A percentile compares a stretch with the other conserved stretches of the same genome.
Evolutionary conservation across 2,329 filamentous ascomycete genomes (phyloP).

Genomic region (Exophiala aquamarina): DNA sequence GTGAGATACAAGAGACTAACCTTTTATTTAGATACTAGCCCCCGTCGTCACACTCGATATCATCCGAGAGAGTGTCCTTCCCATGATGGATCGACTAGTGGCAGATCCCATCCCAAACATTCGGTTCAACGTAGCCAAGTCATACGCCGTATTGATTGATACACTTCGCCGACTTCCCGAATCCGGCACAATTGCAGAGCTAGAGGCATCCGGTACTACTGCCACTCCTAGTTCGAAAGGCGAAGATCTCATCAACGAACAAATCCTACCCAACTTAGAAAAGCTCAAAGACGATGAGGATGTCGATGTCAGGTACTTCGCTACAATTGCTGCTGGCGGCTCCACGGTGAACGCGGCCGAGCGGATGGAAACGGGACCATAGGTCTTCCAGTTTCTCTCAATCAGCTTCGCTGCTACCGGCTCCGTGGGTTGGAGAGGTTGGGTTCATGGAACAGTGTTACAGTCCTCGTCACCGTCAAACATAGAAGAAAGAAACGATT

Average conservation of each 20-base stretch:
- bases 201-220: constrained; percentile 71
- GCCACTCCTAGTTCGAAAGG: constrained; percentile 67
- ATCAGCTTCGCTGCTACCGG: background rate
- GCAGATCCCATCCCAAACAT: constrained; percentile 97
- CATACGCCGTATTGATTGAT: constrained; percentile 84
- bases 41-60: constrained; percentile 91
- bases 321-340: constrained; percentile 74
- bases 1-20: too few species aligned
- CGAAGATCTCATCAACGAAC: constrained; percentile 78
- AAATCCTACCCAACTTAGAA: constrained; percentile 84
- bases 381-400: constrained; percentile 6
- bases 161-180: constrained; percentile 90
- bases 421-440: background rate
- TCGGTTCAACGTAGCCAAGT: constrained; percentile 98
- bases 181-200: constrained; percentile 77
- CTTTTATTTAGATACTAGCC: constrained; percentile 73
- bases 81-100: constrained; percentile 93
- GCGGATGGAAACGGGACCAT: constrained; percentile 29
- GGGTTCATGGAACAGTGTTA: background rate
- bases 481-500: too few species aligned
- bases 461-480: too few species aligned
- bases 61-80: constrained; percentile 88
- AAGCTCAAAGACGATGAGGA: constrained; percentile 97
- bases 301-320: constrained; percentile 97
- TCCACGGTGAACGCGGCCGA: constrained; percentile 56